Evolutionary conservation across 768 basidiomycete genomes (phyloP).

Genomic region (Phanerochaete carnosa): DNA sequence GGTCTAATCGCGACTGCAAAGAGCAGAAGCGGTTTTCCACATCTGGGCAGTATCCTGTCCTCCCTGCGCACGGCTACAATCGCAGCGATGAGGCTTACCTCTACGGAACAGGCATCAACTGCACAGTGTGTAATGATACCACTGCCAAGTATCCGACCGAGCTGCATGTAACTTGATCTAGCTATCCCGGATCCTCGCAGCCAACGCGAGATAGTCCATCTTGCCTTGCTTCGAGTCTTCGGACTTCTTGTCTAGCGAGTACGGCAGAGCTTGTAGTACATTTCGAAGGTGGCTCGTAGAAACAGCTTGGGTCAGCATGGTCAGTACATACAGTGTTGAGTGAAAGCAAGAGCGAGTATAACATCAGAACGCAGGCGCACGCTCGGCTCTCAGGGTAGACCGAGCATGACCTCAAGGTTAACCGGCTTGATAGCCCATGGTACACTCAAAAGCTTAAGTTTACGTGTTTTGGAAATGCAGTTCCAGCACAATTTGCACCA

Average conservation of each 20-base stretch:
- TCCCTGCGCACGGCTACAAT: slow-evolving; percentile 38
- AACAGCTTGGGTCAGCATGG: slow-evolving; percentile 75
- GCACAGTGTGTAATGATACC: slow-evolving; percentile 86
- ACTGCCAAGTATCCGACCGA: slow-evolving; percentile 69
- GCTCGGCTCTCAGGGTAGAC: slow-evolving; percentile 39
- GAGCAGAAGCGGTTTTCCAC: slow-evolving; percentile 68
- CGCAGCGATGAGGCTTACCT: slow-evolving; percentile 49
- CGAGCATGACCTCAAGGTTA: slow-evolving; percentile 72
- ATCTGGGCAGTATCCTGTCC: slow-evolving; percentile 57
- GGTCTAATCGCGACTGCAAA: slow-evolving; percentile 72
- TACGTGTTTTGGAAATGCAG: slow-evolving; percentile 8
- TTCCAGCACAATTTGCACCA: slow-evolving; percentile 48
- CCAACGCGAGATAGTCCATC: slow-evolving; percentile 83
- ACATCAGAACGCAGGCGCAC: slow-evolving; percentile 67
- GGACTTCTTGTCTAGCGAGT: slow-evolving; percentile 47
- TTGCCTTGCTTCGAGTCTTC: slow-evolving; percentile 40
- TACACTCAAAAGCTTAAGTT: slow-evolving; percentile 44
- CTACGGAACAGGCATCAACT: slow-evolving; percentile 79
- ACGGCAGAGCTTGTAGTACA: slow-evolving; percentile 69
- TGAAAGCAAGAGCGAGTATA: slow-evolving; percentile 57
- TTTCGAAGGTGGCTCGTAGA: slow-evolving; percentile 75
- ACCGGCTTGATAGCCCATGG: slow-evolving; percentile 69
- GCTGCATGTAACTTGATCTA: slow-evolving; percentile 85
- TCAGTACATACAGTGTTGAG: slow-evolving; percentile 72
- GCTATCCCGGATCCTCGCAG: slow-evolving; percentile 89